phyloP scores from a whole-genome alignment of 2,329 filamentous ascomycete genomes.

The Talaromyces sp. region DNA sequence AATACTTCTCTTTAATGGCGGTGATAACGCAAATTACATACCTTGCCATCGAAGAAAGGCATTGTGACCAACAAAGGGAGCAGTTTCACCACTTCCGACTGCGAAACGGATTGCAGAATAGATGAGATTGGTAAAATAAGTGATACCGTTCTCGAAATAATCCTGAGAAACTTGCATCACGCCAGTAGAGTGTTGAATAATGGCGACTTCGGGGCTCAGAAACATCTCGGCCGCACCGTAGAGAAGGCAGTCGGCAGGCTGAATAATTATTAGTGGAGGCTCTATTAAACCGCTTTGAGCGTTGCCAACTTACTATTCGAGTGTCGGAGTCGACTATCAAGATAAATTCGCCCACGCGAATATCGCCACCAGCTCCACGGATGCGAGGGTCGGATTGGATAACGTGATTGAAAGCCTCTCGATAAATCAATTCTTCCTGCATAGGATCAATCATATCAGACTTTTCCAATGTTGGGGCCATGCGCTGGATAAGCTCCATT shows the following conservation, averaged over 20 bases:
- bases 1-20: not conserved
- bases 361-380: conserved; percentile 71
- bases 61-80: conserved; percentile 75
- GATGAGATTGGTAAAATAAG: conserved; percentile 75
- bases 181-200: conserved; percentile 68
- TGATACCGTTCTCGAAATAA: conserved; percentile 73
- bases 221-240: conserved; percentile 71
- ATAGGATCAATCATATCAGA: conserved; percentile 28
- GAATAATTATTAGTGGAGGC: not conserved
- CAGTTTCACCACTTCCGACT: conserved; percentile 67
- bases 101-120: conserved; percentile 70
- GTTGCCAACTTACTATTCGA: conserved; percentile 44
- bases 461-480: conserved; percentile 14
- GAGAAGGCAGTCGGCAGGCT: conserved; percentile 62
- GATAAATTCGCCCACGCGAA: conserved; percentile 78
- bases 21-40: not conserved
- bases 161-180: conserved; percentile 73
- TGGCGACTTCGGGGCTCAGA: conserved; percentile 64
- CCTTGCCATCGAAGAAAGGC: conserved; percentile 65
- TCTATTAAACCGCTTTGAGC: not conserved
- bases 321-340: conserved; percentile 68
- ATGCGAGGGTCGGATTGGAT: conserved; percentile 51
- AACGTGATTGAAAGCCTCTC: conserved; percentile 42
- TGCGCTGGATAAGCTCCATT: conserved; percentile 48
- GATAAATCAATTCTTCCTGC: conserved; percentile 44